A percentile compares a stretch with the other conserved stretches of the same genome.
Evolutionary conservation across 768 basidiomycete genomes (phyloP).

Genomic region (Amanita jacksonii): DNA sequence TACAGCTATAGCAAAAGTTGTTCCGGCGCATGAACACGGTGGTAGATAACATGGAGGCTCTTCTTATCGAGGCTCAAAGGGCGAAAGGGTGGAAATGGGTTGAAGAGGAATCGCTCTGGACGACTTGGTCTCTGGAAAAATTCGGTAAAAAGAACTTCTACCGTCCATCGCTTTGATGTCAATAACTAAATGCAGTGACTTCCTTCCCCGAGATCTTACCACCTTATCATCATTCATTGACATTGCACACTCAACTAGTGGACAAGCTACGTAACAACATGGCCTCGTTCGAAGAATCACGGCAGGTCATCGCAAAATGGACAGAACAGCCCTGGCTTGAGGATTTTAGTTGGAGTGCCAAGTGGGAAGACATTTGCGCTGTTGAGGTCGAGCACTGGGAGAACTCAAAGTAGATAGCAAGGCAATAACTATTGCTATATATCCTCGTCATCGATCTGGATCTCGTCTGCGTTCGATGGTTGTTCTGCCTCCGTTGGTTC

Average conservation of each 20-base stretch:
- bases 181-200: conserved; percentile 34
- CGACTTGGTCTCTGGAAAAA: conserved; percentile 73
- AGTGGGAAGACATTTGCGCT: conserved; percentile 72
- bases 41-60: conserved; percentile 53
- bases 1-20: conserved; percentile 47
- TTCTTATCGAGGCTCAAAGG: conserved; percentile 62
- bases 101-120: conserved; percentile 65
- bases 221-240: conserved; percentile 60
- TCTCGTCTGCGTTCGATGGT: conserved; percentile 66
- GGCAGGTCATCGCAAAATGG: conserved; percentile 56
- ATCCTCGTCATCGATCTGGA: conserved; percentile 82
- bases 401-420: conserved; percentile 6
- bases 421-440: conserved; percentile 25
- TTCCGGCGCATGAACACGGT: conserved; percentile 56
- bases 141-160: conserved; percentile 41
- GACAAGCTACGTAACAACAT: conserved; percentile 54
- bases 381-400: conserved; percentile 74
- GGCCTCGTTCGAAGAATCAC: conserved; percentile 60
- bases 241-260: conserved; percentile 45
- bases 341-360: conserved; percentile 58
- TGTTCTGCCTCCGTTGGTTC: conserved; percentile 20
- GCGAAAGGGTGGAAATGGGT: conserved; percentile 67
- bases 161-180: conserved; percentile 2
- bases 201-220: conserved; percentile 45
- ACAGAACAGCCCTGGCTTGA: conserved; percentile 57